Base-by-base conservation (phyloP, 805 yeast species). In the Candida incommunis region DNA sequence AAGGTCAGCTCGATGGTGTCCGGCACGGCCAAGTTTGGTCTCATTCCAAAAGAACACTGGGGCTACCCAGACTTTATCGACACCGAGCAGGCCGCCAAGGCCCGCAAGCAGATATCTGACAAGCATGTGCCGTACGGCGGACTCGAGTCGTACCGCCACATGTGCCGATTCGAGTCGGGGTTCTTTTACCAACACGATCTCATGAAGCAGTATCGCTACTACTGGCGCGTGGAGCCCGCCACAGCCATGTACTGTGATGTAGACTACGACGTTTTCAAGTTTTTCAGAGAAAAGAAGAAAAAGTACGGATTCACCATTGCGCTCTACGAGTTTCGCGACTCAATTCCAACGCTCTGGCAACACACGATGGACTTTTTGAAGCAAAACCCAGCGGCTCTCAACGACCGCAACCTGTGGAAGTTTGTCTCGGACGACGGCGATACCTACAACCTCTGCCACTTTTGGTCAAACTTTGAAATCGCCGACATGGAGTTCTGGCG, bases 401-500 rank as follows among this genome's bases (percentile, higher is more conserved):
- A 77, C 51, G 64, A 65, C 34, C 69, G 81, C 56, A 78, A 75
- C 49, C 46, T 80, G 51, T 59, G 78, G 62, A 70, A 71, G n/a
- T 82, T 82, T 61, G 63, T 82, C 22, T 72, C 81, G 11, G 65
- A 84, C 60, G 72, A 73, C 48, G 66, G 67, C 41, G 64, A 64
- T 29, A 66, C 80, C 13, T 84, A 83, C 62, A 84, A 84, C 61
- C 72, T 82, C 47, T 84, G 95, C 63, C 94, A 84, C 62, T 84
- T 80, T 71, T 84, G 95, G 95, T 81, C 94, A 22, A 86, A 86
- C 66, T 86, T 86, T 54, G 95, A 85, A 65, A 71, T 85, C 57
- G 94, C 81, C 4, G 73, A 77, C 45, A 70, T 84, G 62, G 71
- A 74, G 45, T 74, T 85, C 61, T 83, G 86, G 85, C 72, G 92